A percentile compares a stretch with the other conserved stretches of the same genome.
phyloP scores from a whole-genome alignment of 768 basidiomycete genomes.

The Boletellus ananiceps region DNA sequence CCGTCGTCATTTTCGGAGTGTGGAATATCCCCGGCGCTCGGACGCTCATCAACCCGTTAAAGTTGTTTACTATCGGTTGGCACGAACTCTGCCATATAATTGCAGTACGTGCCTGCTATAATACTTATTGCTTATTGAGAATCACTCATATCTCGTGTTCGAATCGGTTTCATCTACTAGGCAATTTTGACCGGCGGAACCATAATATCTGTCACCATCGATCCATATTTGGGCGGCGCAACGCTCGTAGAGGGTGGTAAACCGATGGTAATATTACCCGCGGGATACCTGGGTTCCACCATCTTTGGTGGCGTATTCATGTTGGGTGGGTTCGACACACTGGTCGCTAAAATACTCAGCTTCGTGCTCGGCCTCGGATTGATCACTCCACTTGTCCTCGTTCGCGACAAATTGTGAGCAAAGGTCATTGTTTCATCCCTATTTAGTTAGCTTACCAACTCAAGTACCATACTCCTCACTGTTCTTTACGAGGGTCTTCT shows the following conservation, averaged over 20 bases:
- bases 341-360: slow-evolving; percentile 89
- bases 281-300: slow-evolving; percentile 82
- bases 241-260: slow-evolving; percentile 70
- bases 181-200: slow-evolving; percentile 77
- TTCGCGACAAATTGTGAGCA: slow-evolving; percentile 84
- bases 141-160: slow-evolving; percentile 4
- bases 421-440: neutral
- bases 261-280: slow-evolving; percentile 64
- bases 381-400: slow-evolving; percentile 78
- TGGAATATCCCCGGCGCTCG: slow-evolving; percentile 84
- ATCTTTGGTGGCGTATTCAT: slow-evolving; percentile 80
- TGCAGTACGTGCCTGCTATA: slow-evolving; percentile 46
- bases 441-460: slow-evolving; percentile 10
- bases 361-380: slow-evolving; percentile 86
- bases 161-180: slow-evolving; percentile 33
- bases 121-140: neutral
- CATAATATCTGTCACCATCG: slow-evolving; percentile 76
- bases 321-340: slow-evolving; percentile 80
- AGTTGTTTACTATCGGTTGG: slow-evolving; percentile 84
- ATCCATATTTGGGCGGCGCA: slow-evolving; percentile 68
- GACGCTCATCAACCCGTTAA: slow-evolving; percentile 76
- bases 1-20: slow-evolving; percentile 80
- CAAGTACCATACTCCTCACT: slow-evolving; percentile 82
- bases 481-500: slow-evolving; percentile 79
- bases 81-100: slow-evolving; percentile 85